Conservation (phyloP, 106 monocot genomes). For the Gastrodia elata region DNA sequence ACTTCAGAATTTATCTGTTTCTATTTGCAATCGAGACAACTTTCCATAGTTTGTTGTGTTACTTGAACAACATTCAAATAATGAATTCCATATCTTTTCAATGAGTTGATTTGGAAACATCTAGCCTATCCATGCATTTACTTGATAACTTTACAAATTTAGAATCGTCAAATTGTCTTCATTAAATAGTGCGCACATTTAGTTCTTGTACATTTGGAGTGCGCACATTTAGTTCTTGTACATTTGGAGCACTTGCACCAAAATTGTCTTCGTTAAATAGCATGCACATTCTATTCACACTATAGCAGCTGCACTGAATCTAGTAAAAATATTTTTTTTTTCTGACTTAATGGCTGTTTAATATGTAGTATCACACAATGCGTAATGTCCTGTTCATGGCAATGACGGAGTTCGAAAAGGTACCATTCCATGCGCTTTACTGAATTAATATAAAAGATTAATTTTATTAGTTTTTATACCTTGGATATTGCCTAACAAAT, state of each 20-base stretch:
- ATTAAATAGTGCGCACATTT: not conserved
- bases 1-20: not conserved
- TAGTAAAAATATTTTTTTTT: not conserved
- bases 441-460: not conserved
- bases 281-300: not conserved
- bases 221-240: too few species aligned
- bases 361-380: conserved; percentile 79
- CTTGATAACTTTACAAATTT: not conserved
- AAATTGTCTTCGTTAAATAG: not conserved
- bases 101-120: not conserved
- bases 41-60: not conserved
- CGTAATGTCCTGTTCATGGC: conserved; percentile 92
- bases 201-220: too few species aligned
- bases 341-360: not conserved
- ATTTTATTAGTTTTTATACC: not conserved
- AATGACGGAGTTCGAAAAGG: conserved; percentile 75
- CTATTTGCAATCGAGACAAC: not conserved
- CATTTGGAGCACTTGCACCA: too few species aligned
- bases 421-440: conserved; percentile 9
- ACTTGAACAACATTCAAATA: not conserved
- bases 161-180: not conserved
- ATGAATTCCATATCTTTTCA: not conserved
- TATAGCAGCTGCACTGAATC: not conserved
- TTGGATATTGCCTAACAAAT: not conserved
- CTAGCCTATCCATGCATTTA: not conserved